phyloP scores from a whole-genome alignment of 805 yeast genomes.

The Candida dendrica region DNA sequence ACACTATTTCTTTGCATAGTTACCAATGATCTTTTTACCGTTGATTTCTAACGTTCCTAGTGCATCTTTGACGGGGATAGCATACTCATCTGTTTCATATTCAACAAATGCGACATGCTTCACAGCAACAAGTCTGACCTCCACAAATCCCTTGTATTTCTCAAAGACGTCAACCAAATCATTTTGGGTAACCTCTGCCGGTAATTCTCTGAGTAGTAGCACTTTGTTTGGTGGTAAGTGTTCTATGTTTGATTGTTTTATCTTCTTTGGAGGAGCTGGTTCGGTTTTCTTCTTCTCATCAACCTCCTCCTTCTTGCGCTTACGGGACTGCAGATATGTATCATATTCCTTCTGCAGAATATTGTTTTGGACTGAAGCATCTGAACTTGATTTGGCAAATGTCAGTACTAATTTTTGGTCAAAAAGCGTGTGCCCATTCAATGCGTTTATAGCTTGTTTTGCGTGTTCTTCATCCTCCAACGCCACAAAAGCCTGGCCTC shows the following conservation, averaged over 20 bases:
- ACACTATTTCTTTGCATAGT: constrained; percentile 20
- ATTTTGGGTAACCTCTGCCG: constrained; percentile 32
- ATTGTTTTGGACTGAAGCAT: constrained; percentile 9
- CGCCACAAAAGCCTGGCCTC: constrained; percentile 80
- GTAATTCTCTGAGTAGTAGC: constrained; percentile 60
- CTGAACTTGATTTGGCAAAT: constrained; percentile 22
- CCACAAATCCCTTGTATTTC: constrained; percentile 51
- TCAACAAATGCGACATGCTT: constrained; percentile 78
- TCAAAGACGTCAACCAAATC: constrained; percentile 41
- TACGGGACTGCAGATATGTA: constrained; percentile 13
- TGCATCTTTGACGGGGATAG: constrained; percentile 34
- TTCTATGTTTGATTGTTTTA: constrained; percentile 10
- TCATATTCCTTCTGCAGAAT: constrained; percentile 9
- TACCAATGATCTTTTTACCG: constrained; percentile 15
- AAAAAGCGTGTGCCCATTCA: constrained; percentile 15
- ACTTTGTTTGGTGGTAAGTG: constrained; percentile 59
- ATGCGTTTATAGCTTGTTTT: constrained; percentile 14
- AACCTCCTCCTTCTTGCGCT: constrained; percentile 9
- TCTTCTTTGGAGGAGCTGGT: constrained; percentile 10
- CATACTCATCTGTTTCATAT: constrained; percentile 47
- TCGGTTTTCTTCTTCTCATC: constrained; percentile 11
- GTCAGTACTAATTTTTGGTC: constrained; percentile 14
- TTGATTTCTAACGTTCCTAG: constrained; percentile 15
- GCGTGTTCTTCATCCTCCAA: constrained; percentile 39
- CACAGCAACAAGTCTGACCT: constrained; percentile 57